These are phyloP conservation scores for Capsella rubella DNA, from an alignment of 441 rosid species.

Conservation along the genomic window DNA sequence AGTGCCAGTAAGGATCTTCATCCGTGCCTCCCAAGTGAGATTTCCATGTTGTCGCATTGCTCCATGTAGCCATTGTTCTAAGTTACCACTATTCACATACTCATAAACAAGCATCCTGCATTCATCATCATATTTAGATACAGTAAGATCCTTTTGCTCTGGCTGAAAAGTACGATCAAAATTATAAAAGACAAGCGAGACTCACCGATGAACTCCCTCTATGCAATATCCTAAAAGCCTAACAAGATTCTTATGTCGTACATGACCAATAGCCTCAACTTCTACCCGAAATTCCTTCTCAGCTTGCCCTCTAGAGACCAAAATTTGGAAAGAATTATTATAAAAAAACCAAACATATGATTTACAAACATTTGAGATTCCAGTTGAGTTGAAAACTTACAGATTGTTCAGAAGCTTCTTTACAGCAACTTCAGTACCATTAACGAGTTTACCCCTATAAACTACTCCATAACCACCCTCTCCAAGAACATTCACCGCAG, in stretches of 20 bases:
- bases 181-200: conserved; percentile 23
- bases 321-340: conserved; percentile 29
- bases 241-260: conserved; percentile 93
- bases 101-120: conserved; percentile 80
- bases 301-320: conserved; percentile 78
- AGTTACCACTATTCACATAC: conserved; percentile 81
- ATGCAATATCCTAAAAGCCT: conserved; percentile 90
- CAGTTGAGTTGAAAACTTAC: conserved; percentile 55
- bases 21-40: conserved; percentile 85
- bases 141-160: not conserved
- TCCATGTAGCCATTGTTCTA: conserved; percentile 86
- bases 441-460: conserved; percentile 79
- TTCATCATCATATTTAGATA: not conserved
- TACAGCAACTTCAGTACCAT: conserved; percentile 95
- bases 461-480: conserved; percentile 99
- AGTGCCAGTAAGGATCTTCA: conserved; percentile 70
- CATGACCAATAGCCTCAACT: conserved; percentile 98
- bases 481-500: conserved; percentile 84
- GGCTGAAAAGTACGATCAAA: not conserved
- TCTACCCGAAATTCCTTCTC: conserved; percentile 94
- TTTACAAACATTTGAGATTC: conserved; percentile 9
- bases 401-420: conserved; percentile 94
- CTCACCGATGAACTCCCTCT: conserved; percentile 90
- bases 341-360: conserved; percentile 1
- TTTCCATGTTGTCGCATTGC: conserved; percentile 56